phyloP scores from a whole-genome alignment of 768 basidiomycete genomes.

The Megacollybia marginata region DNA sequence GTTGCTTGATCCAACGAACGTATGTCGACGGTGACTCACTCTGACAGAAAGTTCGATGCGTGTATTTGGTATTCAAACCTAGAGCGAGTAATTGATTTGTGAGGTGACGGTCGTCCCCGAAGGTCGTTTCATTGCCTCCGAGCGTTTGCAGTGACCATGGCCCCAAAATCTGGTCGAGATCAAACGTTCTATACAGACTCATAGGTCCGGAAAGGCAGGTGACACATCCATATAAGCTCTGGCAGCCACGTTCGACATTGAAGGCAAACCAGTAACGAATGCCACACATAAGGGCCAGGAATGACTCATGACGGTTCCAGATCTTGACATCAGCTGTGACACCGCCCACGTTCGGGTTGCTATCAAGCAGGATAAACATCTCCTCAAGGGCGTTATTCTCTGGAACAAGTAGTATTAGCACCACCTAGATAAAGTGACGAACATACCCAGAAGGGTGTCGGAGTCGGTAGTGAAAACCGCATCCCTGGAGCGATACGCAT shows the following conservation, averaged over 20 bases:
- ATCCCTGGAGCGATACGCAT: constrained; percentile 12
- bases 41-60: constrained; percentile 11
- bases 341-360: constrained; percentile 7
- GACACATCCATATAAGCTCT: constrained; percentile 3
- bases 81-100: constrained; percentile 9
- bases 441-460: constrained; percentile 6
- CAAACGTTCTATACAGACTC: constrained; percentile 2
- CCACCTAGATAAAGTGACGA: not conserved
- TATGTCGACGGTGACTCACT: constrained; percentile 13
- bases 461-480: constrained; percentile 15
- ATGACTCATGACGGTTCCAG: constrained; percentile 13
- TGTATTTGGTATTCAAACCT: constrained; percentile 11
- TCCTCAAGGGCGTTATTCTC: constrained; percentile 7
- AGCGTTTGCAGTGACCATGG: constrained; percentile 4
- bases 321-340: constrained; percentile 15
- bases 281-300: constrained; percentile 13
- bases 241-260: constrained; percentile 8
- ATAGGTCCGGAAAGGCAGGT: constrained; percentile 3
- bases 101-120: constrained; percentile 6
- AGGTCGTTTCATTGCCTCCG: constrained; percentile 5
- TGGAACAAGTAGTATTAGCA: not conserved
- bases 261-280: constrained; percentile 15
- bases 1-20: constrained; percentile 18
- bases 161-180: constrained; percentile 3
- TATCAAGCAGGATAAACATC: constrained; percentile 11